phyloP scores from a whole-genome alignment of 306 rosid species.

The Gillenia trifoliata region DNA sequence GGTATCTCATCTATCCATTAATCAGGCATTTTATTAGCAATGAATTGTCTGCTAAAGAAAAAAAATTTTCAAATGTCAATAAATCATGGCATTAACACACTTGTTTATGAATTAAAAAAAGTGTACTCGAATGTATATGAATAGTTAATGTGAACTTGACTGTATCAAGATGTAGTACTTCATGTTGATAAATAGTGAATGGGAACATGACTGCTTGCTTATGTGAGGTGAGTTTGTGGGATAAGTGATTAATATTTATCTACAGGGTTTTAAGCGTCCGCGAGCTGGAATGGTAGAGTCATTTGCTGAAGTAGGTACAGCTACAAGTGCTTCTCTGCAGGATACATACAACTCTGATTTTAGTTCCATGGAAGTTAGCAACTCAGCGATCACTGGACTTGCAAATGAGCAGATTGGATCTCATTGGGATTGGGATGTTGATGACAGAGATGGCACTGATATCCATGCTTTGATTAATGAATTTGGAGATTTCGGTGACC shows the following conservation, averaged over 20 bases:
- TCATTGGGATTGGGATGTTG: slow-evolving; percentile 93
- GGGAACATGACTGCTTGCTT: not conserved
- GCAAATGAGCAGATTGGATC: slow-evolving; percentile 69
- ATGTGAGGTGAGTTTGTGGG: slow-evolving; percentile 17
- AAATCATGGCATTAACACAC: too few relatives aligned
- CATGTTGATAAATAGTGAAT: too few relatives aligned
- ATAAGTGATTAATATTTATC: slow-evolving; percentile 8
- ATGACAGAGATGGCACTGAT: slow-evolving; percentile 76
- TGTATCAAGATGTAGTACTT: not conserved
- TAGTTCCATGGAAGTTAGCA: slow-evolving; percentile 67
- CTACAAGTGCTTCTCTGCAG: slow-evolving; percentile 55
- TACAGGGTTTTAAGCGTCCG: slow-evolving; percentile 79
- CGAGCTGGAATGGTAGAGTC: slow-evolving; percentile 65
- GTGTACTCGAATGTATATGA: too few relatives aligned
- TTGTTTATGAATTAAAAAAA: too few relatives aligned
- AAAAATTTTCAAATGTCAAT: too few relatives aligned
- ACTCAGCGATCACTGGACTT: slow-evolving; percentile 64
- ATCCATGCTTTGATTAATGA: slow-evolving; percentile 78
- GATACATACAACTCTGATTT: slow-evolving; percentile 72
- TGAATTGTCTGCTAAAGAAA: too few relatives aligned
- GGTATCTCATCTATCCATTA: slow-evolving; percentile 42
- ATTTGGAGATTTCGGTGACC: slow-evolving; percentile 97
- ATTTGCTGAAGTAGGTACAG: slow-evolving; percentile 52
- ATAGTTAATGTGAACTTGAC: not conserved
- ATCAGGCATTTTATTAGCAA: not conserved